Percentiles rank a stretch among this genome's conserved stretches.
These are phyloP conservation scores for Fusarium lyarnte DNA, from an alignment of 2,329 filamentous ascomycete species.

Conservation along the genomic window DNA sequence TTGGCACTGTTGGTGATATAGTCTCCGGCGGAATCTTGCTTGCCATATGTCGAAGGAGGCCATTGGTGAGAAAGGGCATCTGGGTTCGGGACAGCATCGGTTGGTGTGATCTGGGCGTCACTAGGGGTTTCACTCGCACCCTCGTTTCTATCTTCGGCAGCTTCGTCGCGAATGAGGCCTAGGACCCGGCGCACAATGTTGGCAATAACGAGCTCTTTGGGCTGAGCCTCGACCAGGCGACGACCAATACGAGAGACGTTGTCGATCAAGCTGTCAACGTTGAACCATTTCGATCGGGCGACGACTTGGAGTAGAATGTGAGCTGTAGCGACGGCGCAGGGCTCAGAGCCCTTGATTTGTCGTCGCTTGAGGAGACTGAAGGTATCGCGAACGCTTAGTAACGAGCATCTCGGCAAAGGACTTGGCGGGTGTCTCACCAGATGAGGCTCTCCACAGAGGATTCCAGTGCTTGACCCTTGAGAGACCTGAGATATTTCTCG, in stretches of 20 bases:
- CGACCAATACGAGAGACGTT: conserved; percentile 83
- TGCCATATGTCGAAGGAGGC: conserved; percentile 47
- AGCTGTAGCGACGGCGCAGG: conserved; percentile 90
- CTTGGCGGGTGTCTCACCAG: conserved; percentile 65
- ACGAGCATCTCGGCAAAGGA: background rate
- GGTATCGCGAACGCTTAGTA: conserved; percentile 22
- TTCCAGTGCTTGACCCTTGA: conserved; percentile 80
- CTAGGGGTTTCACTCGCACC: conserved; percentile 67
- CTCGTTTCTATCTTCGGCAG: conserved; percentile 80
- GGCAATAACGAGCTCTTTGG: conserved; percentile 89
- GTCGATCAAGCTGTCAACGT: conserved; percentile 80
- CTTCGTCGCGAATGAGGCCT: conserved; percentile 90
- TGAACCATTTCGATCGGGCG: conserved; percentile 79
- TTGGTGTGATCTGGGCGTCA: conserved; percentile 53
- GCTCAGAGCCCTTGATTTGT: conserved; percentile 87
- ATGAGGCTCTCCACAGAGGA: conserved; percentile 85
- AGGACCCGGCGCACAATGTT: conserved; percentile 94
- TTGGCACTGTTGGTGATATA: conserved; percentile 43
- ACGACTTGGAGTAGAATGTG: conserved; percentile 90
- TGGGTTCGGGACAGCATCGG: conserved; percentile 51
- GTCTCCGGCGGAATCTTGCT: conserved; percentile 48
- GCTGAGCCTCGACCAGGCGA: conserved; percentile 82
- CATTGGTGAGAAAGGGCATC: conserved; percentile 42
- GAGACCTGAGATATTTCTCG: conserved; percentile 79
- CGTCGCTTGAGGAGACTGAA: conserved; percentile 84